These are phyloP conservation scores for Extremus antarcticus DNA, from an alignment of 495 filamentous ascomycete genomes.

Conservation along the genomic window DNA sequence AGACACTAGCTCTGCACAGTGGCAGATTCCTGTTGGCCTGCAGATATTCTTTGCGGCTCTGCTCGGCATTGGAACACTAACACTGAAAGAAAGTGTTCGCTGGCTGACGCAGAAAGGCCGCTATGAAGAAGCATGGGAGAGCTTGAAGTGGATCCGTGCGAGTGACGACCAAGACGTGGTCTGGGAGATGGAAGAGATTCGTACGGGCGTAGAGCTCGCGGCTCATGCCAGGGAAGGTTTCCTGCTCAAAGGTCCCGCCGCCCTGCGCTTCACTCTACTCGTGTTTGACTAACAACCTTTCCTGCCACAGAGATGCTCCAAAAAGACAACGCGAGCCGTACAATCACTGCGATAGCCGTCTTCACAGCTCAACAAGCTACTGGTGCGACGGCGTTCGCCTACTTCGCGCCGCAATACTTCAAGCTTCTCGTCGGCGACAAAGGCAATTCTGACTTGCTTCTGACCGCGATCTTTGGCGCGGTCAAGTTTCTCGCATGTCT, in stretches of 20 bases:
- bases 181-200: constrained; percentile 31
- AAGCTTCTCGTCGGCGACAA: constrained; percentile 22
- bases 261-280: constrained; percentile 11
- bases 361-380: constrained; percentile 40
- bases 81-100: constrained; percentile 16
- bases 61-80: constrained; percentile 18
- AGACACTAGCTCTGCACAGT: constrained; percentile 10
- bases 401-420: constrained; percentile 27
- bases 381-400: constrained; percentile 30
- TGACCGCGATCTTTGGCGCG: constrained; percentile 20
- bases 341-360: constrained; percentile 37
- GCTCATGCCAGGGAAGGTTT: constrained; percentile 14
- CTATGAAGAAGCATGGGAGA: constrained; percentile 21
- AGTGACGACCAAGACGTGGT: constrained; percentile 35
- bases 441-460: constrained; percentile 14
- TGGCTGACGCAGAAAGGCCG: constrained; percentile 18
- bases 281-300: background rate
- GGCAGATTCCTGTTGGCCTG: constrained; percentile 22
- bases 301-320: constrained; percentile 26
- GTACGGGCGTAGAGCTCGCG: constrained; percentile 16
- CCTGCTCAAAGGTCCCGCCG: background rate
- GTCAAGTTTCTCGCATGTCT: constrained; percentile 21
- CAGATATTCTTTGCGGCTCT: constrained; percentile 20
- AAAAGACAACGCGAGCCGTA: constrained; percentile 28
- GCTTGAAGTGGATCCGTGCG: constrained; percentile 22